phyloP scores from a whole-genome alignment of 352 stramenopile species.

The Phytopythium ostracodes region DNA sequence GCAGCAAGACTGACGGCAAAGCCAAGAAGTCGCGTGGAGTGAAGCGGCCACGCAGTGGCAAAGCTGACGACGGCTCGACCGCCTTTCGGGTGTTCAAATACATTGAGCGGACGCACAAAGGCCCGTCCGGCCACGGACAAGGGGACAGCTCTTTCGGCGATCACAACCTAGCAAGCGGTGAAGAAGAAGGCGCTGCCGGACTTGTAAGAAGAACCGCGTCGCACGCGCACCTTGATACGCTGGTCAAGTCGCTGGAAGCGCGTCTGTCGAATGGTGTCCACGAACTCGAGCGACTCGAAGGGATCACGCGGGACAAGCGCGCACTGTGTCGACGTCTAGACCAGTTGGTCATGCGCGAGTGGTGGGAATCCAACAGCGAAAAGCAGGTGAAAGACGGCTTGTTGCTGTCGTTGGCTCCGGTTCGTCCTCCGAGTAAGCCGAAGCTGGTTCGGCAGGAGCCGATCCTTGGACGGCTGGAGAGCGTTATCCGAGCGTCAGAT shows the following conservation, averaged over 20 bases:
- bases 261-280: conserved; percentile 32
- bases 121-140: not conserved
- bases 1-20: conserved; percentile 17
- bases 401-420: not conserved
- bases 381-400: not conserved
- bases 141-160: not conserved
- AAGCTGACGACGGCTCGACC: conserved; percentile 5
- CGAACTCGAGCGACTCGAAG: conserved; percentile 33
- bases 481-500: not conserved
- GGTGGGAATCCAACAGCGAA: conserved; percentile 12
- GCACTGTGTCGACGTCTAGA: conserved; percentile 25
- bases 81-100: conserved; percentile 20
- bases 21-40: conserved; percentile 7
- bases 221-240: conserved; percentile 34
- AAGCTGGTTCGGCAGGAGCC: not conserved
- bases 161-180: not conserved
- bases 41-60: conserved; percentile 31
- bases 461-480: not conserved
- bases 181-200: not conserved
- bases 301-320: conserved; percentile 40
- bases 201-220: conserved; percentile 5
- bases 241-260: conserved; percentile 37
- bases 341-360: conserved; percentile 26
- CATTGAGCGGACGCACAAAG: conserved; percentile 58
- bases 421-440: not conserved